Conservation (phyloP, 257 asterid genomes). For the Linaria vulgaris region DNA sequence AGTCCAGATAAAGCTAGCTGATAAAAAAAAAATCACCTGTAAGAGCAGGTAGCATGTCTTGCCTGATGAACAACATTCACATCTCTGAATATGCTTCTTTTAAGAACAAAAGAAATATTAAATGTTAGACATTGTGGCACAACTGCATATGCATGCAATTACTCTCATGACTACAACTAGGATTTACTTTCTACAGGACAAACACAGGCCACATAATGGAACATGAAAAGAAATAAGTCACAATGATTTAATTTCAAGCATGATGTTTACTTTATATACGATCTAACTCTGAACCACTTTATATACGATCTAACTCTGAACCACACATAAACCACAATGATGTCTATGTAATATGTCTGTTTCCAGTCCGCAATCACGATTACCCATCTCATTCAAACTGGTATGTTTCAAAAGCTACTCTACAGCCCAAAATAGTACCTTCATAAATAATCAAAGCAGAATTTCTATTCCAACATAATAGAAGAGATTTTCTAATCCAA, state of each 20-base stretch:
- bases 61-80: conserved; percentile 75
- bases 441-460: background rate
- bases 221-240: no score
- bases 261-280: no score
- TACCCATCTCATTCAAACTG: conserved; percentile 12
- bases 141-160: background rate
- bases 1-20: conserved; percentile 20
- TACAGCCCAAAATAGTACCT: conserved; percentile 12
- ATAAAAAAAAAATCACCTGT: conserved; percentile 59
- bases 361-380: conserved; percentile 21
- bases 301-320: no score
- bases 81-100: conserved; percentile 79
- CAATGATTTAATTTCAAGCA: no score
- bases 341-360: conserved; percentile 1
- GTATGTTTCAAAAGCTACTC: conserved; percentile 10
- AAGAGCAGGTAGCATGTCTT: conserved; percentile 79
- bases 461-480: conserved; percentile 10
- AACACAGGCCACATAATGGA: background rate
- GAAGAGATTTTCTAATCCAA: background rate
- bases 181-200: conserved; percentile 5
- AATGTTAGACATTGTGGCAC: conserved; percentile 9
- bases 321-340: background rate
- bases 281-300: no score
- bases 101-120: conserved; percentile 27
- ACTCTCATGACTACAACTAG: conserved; percentile 13